phyloP scores from a whole-genome alignment of 2,329 filamentous ascomycete species.

The Drechmeria coniospora region DNA sequence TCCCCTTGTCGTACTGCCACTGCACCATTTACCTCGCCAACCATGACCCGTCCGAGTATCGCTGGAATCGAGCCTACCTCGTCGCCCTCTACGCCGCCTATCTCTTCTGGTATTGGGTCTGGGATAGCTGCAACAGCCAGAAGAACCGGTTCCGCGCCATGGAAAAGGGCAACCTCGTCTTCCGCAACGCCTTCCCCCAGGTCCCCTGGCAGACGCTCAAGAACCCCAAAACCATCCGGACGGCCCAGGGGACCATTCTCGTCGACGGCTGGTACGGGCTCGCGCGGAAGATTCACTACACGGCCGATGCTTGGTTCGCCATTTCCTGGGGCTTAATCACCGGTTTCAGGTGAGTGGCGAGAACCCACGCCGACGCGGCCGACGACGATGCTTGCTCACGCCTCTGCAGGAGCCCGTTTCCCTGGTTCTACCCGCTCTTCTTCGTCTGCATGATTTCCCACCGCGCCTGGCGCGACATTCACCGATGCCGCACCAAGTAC shows the following conservation, averaged over 20 bases:
- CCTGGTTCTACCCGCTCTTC: constrained; percentile 83
- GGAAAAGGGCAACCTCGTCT: constrained; percentile 55
- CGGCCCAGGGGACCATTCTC: constrained; percentile 58
- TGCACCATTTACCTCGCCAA: constrained; percentile 82
- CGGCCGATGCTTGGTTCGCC: constrained; percentile 33
- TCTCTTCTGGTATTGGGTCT: constrained; percentile 75
- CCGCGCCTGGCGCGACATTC: constrained; percentile 61
- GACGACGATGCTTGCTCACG: constrained; percentile 3
- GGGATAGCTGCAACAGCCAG: constrained; percentile 84
- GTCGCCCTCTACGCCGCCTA: constrained; percentile 53
- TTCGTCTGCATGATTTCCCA: constrained; percentile 72
- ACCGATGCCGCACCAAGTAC: constrained; percentile 65
- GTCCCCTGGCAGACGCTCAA: constrained; percentile 75
- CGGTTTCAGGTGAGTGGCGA: constrained; percentile 25
- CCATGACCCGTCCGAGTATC: constrained; percentile 63
- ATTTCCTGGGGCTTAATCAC: constrained; percentile 36
- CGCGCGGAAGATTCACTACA: constrained; percentile 48
- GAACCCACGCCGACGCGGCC: background rate
- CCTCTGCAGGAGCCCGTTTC: constrained; percentile 49
- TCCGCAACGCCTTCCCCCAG: constrained; percentile 73
- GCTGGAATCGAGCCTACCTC: constrained; percentile 57
- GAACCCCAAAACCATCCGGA: constrained; percentile 66
- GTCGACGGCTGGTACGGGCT: constrained; percentile 73
- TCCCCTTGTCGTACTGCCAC: constrained; percentile 85
- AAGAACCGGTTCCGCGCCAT: constrained; percentile 82